Evolutionary conservation across 1,284 basidiomycete genomes (phyloP), one percentile per base, ranked within the genome.

Genomic region (Boletus smithii): DNA sequence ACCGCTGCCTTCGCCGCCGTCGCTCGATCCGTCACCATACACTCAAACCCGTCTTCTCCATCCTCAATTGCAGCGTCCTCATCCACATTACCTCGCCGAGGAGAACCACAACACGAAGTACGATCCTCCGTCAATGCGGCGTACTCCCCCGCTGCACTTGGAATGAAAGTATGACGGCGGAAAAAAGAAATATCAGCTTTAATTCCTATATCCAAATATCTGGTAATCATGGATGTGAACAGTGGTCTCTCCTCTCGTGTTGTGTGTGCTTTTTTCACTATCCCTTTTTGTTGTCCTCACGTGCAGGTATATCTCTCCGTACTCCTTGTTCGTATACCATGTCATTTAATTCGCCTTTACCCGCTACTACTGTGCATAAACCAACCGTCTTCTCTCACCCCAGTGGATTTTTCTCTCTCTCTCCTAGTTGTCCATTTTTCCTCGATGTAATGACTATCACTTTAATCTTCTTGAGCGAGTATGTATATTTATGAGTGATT

Each of bases 101-200:
- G 65, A 61, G 59, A 65, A 38, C 22, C 61, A 33, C 62, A 65
- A 20, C 63, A 42, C 32, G 63, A 66, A 65, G 62, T 65, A 65
- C 60, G 64, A 60, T 64, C 63, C 26, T 48, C 61, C 42, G 62
- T 63, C 38, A 9, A 46, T 63, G 50, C 63, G 43, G 39, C 57
- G 35, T 68, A 63, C 65, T 42, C 62, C 64, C 1, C 62, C 61
- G 45, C 62, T 58, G 62, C 62, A 17, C 40, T 64, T 64, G 62
- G 62, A 65, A 64, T 64, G 62, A 68, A 60, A 35, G 62, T 63
- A 13, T 64, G 27, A 44, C 16, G 16, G 36, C 6, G 37, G 37
- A 10, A 35, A 54, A 59, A 53, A 63, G 7, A 13, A 16, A 20
- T 4, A 4, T 3, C 11, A 7, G n/a, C n/a, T 34, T 40, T 59